Evolutionary conservation across 306 rosid species (phyloP), one percentile per base, ranked within the genome.

Genomic region (Lupinus albus): DNA sequence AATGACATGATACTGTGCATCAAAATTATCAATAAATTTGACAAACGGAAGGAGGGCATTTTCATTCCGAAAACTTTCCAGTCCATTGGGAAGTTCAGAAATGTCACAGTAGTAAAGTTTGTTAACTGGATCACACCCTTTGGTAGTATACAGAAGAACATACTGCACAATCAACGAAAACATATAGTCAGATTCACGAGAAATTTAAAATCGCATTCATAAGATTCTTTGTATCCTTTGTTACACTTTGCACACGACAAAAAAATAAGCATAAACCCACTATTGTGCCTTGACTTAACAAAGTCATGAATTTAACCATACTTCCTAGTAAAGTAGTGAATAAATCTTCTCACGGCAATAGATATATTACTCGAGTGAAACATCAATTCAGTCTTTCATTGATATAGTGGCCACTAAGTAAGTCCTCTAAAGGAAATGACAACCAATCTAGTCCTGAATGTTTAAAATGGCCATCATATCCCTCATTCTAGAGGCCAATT

Each of bases 71-170:
- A 90, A 76, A 54, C 86, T 86, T 81, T 81, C 88, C 61, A 93
- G 79, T 14, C 86, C 87, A 51, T 83, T 72, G 35, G 91, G 87
- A 80, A 88, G 87, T 36, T 72, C 59, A 71, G 89, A 79, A 62
- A 88, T 62, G 84, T 93, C 86, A 70, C 87, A 88, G 77, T 93
- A 93, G 83, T 93, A 93, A 55, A 90, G 75, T 73, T 90, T 89
- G 92, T 93, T 93, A 72, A 90, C 92, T 41, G 99, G 99, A 72
- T 88, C 99, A 3, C 99, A 90, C 17, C 90, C 91, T 83, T 93
- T 96, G 0, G 0, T 20, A 54, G 85, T 84, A 57, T 82, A 1
- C 72, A 90, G 77, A 74, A 86, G 85, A 47, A 84, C 71, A 64
- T 88, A 93, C 97, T 93, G 90, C 81, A 82, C n/a, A 62, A 55